Evolutionary conservation across 1,139 yeast genomes (phyloP), one percentile per base, ranked within the genome.

Genomic region (Zygotorulaspora mrakii): DNA sequence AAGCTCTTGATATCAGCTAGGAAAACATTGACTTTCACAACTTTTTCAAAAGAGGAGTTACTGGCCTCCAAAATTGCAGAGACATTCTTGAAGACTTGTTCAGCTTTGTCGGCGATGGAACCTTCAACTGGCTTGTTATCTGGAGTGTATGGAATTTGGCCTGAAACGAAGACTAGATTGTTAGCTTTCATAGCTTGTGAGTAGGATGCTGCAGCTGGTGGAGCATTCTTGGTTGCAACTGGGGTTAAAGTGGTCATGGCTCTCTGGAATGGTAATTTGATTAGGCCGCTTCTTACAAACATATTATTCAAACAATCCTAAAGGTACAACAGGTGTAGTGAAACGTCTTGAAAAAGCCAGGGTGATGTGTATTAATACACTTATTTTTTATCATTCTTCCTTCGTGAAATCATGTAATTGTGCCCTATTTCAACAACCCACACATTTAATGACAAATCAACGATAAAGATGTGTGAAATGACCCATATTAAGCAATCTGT

Each of bases 201-300:
- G 68, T 89, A 89, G 13, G 95, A 79, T 40, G 96, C 96, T 36
- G 95, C 96, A 49, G 96, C 95, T 46, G 94, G 87, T 55, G 97
- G 96, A 25, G 96, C 96, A 53, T 73, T 73, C 47, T 78, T 72
- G 42, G 95, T 82, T 58, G 72, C 71, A 17, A 61, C 58, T 17
- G 65, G 61, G 12, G 61, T 58, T 36, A 60, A 42, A 9, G 55
- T 56, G 29, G 53, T 47, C 55, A 59, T 50, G 29, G 48, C 42
- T 49, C 62, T 57, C n/a, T 43, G 35, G 25, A 48, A 35, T 42
- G 53, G 42, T 6, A 52, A 40, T 40, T 47, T 52, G 17, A 43
- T 33, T 23, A 50, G 27, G 24, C 45, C 36, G 40, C 44, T 50
- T 45, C 55, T 52, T 22, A 49, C 30, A 33, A 39, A 45, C 45